Evolutionary conservation across 306 rosid genomes (phyloP), one percentile per base, ranked within the genome.

Genomic region (Cajanus cajan): DNA sequence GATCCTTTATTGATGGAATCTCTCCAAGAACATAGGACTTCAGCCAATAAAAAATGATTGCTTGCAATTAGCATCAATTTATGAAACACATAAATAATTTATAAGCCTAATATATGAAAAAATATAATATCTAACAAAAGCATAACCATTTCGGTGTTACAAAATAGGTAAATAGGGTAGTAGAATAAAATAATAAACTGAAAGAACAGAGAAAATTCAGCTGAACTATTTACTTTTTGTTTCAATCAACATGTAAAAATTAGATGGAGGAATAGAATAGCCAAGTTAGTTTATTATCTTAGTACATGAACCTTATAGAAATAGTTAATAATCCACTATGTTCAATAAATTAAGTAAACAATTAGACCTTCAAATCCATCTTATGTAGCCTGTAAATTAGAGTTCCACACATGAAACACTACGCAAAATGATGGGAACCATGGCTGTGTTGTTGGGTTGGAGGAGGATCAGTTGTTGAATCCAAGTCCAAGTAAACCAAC

Each of bases 11-110:
- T 14, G 96, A 95, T 8, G 98, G 97, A 61, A 95, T 95, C 90
- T 95, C 98, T 77, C 99, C 99, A 39, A 93, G 94, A 28, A 93
- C 98, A 82, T 95, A 95, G 16, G 99, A 95, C 99, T 95, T 87
- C 82, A 52, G 68, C 78, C 87, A 80, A 85, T 51, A 57, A 86
- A 81, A 39, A 57, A 78, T n/a, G 22, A 90, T 70, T 50, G 47
- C 61, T 52, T 68, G 62, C 55, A 70, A 69, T 84, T 24, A 91
- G 85, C 63, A 85, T 70, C 69, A 68, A 44, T 16, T 4, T 21
- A 73, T 21, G 58, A 59, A 69, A 63, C 54, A 64, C 12, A 48
- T 37, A 76, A 65, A 24, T 25, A 22, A 52, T 71, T 39, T n/a
- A 31, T 57, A 71, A 4, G 51, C 47, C 37, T 67, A 74, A 24